Percentiles rank a stretch among this genome's conserved stretches.
These are phyloP conservation scores for Monosporascus sp. DNA, from an alignment of 2,329 filamentous ascomycete genomes.

Conservation along the genomic window DNA sequence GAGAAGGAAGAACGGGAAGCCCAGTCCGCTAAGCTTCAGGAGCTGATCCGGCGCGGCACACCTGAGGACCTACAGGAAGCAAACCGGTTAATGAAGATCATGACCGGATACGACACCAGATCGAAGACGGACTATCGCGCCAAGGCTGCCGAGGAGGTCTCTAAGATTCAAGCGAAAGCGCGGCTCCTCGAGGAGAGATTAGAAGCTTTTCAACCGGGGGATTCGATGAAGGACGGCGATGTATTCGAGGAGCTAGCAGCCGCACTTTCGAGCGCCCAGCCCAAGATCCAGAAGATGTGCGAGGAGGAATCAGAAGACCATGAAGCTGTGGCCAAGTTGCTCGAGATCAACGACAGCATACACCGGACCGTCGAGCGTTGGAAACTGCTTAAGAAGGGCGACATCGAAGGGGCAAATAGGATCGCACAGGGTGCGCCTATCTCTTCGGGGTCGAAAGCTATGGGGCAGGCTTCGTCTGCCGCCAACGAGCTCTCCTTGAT, in stretches of 20 bases:
- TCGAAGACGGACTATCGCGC: slow-evolving; percentile 97
- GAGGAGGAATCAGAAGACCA: slow-evolving; percentile 97
- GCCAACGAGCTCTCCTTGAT: slow-evolving; percentile 82
- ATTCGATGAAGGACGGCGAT: slow-evolving; percentile 65
- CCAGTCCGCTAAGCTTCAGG: slow-evolving; percentile 96
- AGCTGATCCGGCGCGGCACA: slow-evolving; percentile 85
- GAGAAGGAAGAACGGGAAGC: slow-evolving; percentile 93
- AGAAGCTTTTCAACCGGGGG: slow-evolving; percentile 75
- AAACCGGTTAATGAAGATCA: slow-evolving; percentile 97
- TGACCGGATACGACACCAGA: slow-evolving; percentile 94
- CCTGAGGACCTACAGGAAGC: slow-evolving; percentile 95
- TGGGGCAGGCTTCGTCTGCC: slow-evolving; percentile 60
- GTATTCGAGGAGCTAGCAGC: slow-evolving; percentile 81
- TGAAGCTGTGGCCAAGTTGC: slow-evolving; percentile 88
- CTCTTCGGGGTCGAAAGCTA: slow-evolving; percentile 16
- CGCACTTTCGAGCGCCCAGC: slow-evolving; percentile 86
- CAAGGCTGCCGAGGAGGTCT: slow-evolving; percentile 92
- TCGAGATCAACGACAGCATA: slow-evolving; percentile 99
- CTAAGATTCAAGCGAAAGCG: slow-evolving; percentile 93
- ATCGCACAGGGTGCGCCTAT: slow-evolving; percentile 72
- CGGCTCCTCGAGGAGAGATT: slow-evolving; percentile 88
- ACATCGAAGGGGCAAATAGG: slow-evolving; percentile 75
- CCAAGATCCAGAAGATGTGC: slow-evolving; percentile 99
- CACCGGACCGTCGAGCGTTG: slow-evolving; percentile 94
- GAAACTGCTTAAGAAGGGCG: slow-evolving; percentile 92